These are phyloP conservation scores for Flammula alnicola DNA, from an alignment of 1,284 basidiomycete genomes.

Conservation along the genomic window DNA sequence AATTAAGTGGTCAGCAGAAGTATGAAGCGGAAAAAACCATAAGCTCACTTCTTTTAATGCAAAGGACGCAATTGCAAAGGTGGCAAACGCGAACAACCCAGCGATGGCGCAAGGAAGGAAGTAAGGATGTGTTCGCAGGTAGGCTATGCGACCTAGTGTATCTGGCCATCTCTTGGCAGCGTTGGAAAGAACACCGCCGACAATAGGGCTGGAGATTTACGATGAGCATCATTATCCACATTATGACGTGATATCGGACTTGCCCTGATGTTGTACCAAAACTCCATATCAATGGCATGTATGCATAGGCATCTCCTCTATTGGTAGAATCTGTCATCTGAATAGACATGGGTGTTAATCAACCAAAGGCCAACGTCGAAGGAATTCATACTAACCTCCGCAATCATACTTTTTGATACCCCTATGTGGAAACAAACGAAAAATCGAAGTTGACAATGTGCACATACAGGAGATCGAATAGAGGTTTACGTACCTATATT, in stretches of 20 bases:
- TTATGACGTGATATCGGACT: conserved; percentile 8
- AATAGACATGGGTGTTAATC: neutral
- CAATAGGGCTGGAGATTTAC: conserved; percentile 38
- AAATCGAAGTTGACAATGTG: neutral
- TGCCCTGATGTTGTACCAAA: conserved; percentile 46
- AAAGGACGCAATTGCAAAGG: conserved; percentile 33
- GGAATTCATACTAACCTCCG: conserved; percentile 23
- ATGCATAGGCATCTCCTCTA: conserved; percentile 47
- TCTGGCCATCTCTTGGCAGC: conserved; percentile 48
- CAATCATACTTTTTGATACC: conserved; percentile 33
- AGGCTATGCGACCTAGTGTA: conserved; percentile 30
- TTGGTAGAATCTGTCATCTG: conserved; percentile 50
- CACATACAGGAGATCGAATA: too few species aligned
- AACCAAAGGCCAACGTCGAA: neutral
- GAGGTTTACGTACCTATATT: conserved; percentile 41
- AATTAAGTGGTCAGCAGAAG: neutral
- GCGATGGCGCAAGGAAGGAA: conserved; percentile 39
- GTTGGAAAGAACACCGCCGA: conserved; percentile 47
- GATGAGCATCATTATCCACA: neutral
- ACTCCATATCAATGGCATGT: conserved; percentile 49
- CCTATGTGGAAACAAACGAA: conserved; percentile 20
- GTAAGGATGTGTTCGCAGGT: conserved; percentile 37
- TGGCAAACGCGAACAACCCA: conserved; percentile 31
- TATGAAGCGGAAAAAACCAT: neutral
- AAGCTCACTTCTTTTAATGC: conserved; percentile 38